Evolutionary conservation across 208 protist species (phyloP), one percentile per base, ranked within the genome.

Genomic region (Crithidia thermophila): DNA sequence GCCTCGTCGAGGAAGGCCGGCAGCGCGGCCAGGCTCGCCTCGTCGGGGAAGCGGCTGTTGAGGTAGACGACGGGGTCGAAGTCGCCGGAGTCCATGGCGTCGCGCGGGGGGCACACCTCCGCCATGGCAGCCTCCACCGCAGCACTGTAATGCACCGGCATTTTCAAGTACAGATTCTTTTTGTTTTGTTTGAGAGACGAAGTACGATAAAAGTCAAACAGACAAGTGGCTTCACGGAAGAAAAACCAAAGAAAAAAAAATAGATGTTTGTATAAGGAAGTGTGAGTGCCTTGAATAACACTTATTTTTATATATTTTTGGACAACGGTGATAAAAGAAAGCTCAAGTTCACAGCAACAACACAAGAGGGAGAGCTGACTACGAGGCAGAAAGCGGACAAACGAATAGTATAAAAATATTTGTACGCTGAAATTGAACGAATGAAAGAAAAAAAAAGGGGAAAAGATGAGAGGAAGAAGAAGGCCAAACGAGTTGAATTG

Each of bases 21-120:
- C 14, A 99, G 73, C 5, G 89, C 79, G n/a, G 65, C 62, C 18
- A 98, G 81, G 39, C 84, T 88, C 59, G 92, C 67, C 63, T 97
- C 94, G 65, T 91, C 90, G 11, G 91, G 90, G 55, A 98, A 98
- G 42, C 81, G 72, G 40, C 80, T 88, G 81, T 99, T 99, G 21
- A 99, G 81, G 82, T 97, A 98, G 23, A 86, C 80, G 3, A 98
- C 85, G 13, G 95, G 87, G 67, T 98, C 89, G 65, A 99, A 98
- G 55, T 94, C 72, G 18, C 75, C 71, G 7, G 77, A 65, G 61
- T 97, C 90, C 59, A 95, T 87, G 4, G 90, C 64, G 67, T 96
- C 91, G 10, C 77, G 74, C 1, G 82, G 77, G 9, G 90, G 90
- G 39, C 85, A 92, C n/a, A 94, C 79, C 55, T 91, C 87, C 7